These are phyloP conservation scores for Carex pumila DNA, from an alignment of 176 grass and related monocot genomes.

Conservation along the genomic window DNA sequence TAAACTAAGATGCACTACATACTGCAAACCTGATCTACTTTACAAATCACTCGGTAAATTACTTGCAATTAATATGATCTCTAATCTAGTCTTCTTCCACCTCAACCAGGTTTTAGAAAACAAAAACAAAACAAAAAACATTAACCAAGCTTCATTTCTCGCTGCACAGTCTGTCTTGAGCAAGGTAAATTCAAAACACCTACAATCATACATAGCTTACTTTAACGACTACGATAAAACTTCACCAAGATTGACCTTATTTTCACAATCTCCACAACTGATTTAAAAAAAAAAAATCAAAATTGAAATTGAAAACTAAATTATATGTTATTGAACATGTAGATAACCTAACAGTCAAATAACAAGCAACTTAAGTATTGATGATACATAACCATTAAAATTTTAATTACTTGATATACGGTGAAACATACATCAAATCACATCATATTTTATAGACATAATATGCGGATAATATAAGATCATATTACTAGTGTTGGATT, in stretches of 20 bases:
- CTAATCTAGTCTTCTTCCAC: conserved; percentile 5
- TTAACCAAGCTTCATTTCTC: neutral
- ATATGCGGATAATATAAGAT: no score
- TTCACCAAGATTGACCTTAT: neutral
- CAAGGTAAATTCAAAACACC: neutral
- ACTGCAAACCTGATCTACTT: conserved; percentile 18
- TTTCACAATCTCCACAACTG: neutral
- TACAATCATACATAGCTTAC: neutral
- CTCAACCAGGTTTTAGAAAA: neutral
- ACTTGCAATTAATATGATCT: neutral
- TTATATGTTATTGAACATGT: no score
- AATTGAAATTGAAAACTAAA: no score
- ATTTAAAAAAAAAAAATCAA: neutral
- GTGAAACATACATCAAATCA: no score
- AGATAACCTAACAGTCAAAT: no score
- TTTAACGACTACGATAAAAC: neutral
- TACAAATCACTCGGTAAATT: conserved; percentile 13
- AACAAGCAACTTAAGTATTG: no score
- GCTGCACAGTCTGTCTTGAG: neutral
- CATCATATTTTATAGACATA: no score
- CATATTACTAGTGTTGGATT: no score
- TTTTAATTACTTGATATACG: no score
- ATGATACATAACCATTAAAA: no score
- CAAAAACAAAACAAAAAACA: neutral
- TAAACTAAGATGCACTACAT: conserved; percentile 1